Evolutionary conservation across 2,329 filamentous ascomycete species (phyloP).

Genomic region (Monilinia fructigena): DNA sequence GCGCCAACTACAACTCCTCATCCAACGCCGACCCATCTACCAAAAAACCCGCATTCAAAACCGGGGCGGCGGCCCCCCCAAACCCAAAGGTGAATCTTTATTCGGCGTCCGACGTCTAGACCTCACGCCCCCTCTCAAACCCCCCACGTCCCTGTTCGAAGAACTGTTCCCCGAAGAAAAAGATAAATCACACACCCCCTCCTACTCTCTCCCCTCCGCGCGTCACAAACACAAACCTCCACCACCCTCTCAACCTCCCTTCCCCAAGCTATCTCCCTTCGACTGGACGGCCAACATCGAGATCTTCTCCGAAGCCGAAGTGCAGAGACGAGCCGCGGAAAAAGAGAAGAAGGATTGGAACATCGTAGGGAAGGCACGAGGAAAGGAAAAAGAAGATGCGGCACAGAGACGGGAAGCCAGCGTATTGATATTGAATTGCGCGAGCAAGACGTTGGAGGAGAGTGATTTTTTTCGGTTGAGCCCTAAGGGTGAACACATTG

Average conservation of each 20-base stretch:
- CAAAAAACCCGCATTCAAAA: constrained; percentile 30
- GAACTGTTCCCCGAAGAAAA: constrained; percentile 57
- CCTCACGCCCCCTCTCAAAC: neutral
- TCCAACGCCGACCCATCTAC: constrained; percentile 18
- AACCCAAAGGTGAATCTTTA: constrained; percentile 14
- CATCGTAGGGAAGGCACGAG: neutral
- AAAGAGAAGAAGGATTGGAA: constrained; percentile 16
- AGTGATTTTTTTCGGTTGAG: constrained; percentile 71
- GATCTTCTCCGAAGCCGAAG: constrained; percentile 13
- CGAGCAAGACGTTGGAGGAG: constrained; percentile 58
- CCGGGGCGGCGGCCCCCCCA: constrained; percentile 2
- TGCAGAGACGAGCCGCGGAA: constrained; percentile 6
- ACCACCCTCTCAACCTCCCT: neutral
- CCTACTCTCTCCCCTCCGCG: neutral
- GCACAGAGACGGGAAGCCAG: constrained; percentile 12
- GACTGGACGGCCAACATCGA: constrained; percentile 27
- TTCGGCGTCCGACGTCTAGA: constrained; percentile 12
- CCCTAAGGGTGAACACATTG: constrained; percentile 60
- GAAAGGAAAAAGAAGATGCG: constrained; percentile 8
- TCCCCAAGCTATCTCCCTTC: constrained; percentile 38
- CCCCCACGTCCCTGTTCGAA: constrained; percentile 42
- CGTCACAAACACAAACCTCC: neutral
- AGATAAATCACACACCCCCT: neutral
- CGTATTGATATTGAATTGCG: constrained; percentile 56
- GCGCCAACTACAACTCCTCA: constrained; percentile 36